Evolutionary conservation across 2,329 filamentous ascomycete genomes (phyloP).

Genomic region (Furcasterigmium sp.): DNA sequence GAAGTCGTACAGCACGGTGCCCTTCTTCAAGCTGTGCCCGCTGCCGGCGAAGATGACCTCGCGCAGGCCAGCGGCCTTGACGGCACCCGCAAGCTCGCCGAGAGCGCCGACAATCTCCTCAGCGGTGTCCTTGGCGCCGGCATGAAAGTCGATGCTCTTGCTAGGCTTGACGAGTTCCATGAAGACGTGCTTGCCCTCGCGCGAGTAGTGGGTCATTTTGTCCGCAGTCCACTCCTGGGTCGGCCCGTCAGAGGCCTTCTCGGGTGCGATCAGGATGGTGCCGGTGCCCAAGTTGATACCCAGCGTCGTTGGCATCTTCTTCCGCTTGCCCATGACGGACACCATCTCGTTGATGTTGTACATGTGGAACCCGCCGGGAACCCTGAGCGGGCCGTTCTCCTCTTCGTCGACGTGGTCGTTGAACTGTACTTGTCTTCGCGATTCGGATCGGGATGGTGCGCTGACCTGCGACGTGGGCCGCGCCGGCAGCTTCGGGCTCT

Average conservation of each 20-base stretch:
- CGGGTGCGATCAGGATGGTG: slow-evolving; percentile 84
- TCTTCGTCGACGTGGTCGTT: slow-evolving; percentile 18
- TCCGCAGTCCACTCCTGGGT: slow-evolving; percentile 92
- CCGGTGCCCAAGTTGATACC: slow-evolving; percentile 90
- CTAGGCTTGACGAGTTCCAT: slow-evolving; percentile 87
- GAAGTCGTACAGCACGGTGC: slow-evolving; percentile 88
- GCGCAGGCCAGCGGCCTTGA: slow-evolving; percentile 73
- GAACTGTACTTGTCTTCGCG: slow-evolving; percentile 2
- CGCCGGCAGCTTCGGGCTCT: slow-evolving; percentile 22
- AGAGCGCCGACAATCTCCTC: slow-evolving; percentile 86
- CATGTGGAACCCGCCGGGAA: slow-evolving; percentile 78
- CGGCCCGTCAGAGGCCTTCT: slow-evolving; percentile 75
- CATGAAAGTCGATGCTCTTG: slow-evolving; percentile 95
- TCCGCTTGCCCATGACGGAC: slow-evolving; percentile 92
- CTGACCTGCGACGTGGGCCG: slow-evolving; percentile 27
- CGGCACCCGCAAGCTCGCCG: slow-evolving; percentile 82
- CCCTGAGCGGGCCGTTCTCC: slow-evolving; percentile 11
- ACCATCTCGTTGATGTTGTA: slow-evolving; percentile 98
- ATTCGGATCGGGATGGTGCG: slow-evolving; percentile 21
- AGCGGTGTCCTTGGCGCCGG: slow-evolving; percentile 93
- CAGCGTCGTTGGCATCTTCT: slow-evolving; percentile 96
- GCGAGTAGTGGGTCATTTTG: slow-evolving; percentile 93
- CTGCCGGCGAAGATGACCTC: slow-evolving; percentile 82
- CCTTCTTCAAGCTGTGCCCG: slow-evolving; percentile 68
- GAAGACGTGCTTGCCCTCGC: slow-evolving; percentile 97